phyloP scores from a whole-genome alignment of 495 filamentous ascomycete species.

The Niebla homalea region DNA sequence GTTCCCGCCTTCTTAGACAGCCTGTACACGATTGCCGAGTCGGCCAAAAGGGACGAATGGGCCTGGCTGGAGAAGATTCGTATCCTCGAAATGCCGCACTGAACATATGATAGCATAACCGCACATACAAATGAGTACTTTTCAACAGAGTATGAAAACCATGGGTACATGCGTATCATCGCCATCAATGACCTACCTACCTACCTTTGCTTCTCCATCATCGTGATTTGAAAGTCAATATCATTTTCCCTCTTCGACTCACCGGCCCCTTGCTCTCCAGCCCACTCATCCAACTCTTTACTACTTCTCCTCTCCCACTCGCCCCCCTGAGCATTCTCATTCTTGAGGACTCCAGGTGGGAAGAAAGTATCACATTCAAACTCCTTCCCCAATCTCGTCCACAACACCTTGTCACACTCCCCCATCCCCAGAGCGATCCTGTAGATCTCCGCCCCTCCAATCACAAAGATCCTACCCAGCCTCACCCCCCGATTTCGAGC shows the following conservation, averaged over 20 bases:
- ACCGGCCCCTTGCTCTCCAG: constrained; percentile 17
- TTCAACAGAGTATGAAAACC: too few species aligned
- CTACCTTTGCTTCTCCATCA: constrained; percentile 14
- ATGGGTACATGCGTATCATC: background rate
- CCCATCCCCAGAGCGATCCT: constrained; percentile 44
- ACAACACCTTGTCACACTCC: constrained; percentile 38
- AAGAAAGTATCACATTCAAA: constrained; percentile 91
- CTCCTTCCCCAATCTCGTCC: constrained; percentile 47
- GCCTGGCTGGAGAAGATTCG: constrained; percentile 30
- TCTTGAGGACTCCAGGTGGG: constrained; percentile 31
- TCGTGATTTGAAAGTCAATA: constrained; percentile 15
- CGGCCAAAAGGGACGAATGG: constrained; percentile 33
- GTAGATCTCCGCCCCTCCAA: constrained; percentile 85
- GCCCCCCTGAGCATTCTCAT: background rate
- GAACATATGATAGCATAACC: background rate
- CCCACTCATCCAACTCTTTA: constrained; percentile 15
- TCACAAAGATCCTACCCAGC: constrained; percentile 58
- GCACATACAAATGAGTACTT: background rate
- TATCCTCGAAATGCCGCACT: too few species aligned
- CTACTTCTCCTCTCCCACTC: constrained; percentile 16
- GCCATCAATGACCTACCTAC: background rate
- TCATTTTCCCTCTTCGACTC: constrained; percentile 13
- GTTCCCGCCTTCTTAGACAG: constrained; percentile 76
- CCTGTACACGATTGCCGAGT: constrained; percentile 38
- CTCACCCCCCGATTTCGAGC: background rate